Base-by-base conservation (phyloP, 257 asterid species). In the Penstemon eatonii region DNA sequence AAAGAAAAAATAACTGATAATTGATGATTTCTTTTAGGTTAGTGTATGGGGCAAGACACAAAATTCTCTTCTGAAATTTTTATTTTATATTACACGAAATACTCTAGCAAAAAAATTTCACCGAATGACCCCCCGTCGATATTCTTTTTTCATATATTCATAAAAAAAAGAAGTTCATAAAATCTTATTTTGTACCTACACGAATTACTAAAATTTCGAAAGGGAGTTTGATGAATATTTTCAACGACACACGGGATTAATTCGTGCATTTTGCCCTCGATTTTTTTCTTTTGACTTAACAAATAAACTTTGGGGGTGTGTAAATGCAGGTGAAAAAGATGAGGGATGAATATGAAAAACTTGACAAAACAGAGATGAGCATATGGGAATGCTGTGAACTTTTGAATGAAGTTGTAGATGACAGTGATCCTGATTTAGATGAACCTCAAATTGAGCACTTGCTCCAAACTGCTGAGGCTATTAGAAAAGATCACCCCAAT, bases 321-420 rank as follows among this genome's bases (percentile, higher is more conserved):
- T 6, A 41, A 56, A 53, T 69, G 51, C 71, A 81, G 89, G 89
- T 80, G 51, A 81, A 66, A 70, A 42, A 64, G 7, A 81, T 74
- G 85, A 81, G 83, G 41, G 78, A 69, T 46, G 74, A 76, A 8
- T 84, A 65, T 61, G 77, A 75, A 5, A 55, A 63, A 15, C 67
- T 83, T 8, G 60, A 72, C 75, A 78, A 73, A 18, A 78, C 66
- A 1, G 73, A 67, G 60, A 83, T 83, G 88, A 78, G 83, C 78
- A 80, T 83, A 8, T 83, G 88, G 88, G 88, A 83, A 47, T 83
- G 88, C 53, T 78, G 85, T 56, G 88, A 83, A 33, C 77, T 83
- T 3, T 65, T 83, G 39, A 80, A 83, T 42, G 76, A 80, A 5
- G 79, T 69, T 37, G 85, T 80, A 44, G 85, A 77, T 62, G 85